phyloP scores from a whole-genome alignment of 345 rosid species.

The Atalantia buxifolia region DNA sequence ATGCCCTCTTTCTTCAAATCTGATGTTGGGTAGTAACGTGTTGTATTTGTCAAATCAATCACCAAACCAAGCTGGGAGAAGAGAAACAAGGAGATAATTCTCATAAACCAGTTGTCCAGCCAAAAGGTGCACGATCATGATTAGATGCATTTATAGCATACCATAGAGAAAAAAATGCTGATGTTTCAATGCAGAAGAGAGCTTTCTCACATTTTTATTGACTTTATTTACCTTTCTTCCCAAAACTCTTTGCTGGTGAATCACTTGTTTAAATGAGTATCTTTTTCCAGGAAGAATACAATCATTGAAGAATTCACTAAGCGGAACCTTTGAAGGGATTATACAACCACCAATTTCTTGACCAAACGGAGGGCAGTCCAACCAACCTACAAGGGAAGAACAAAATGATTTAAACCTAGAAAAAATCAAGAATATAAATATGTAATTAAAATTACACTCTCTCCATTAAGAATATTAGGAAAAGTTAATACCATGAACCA shows the following conservation, averaged over 20 bases:
- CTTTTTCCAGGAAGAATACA: conserved; percentile 84
- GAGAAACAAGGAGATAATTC: background rate
- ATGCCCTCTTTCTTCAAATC: conserved; percentile 89
- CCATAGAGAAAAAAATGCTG: background rate
- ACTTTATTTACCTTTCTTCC: conserved; percentile 63
- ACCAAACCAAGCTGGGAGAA: conserved; percentile 88
- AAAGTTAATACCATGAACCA: background rate
- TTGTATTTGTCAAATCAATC: conserved; percentile 96
- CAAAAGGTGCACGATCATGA: background rate
- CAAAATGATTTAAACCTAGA: background rate
- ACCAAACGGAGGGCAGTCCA: conserved; percentile 86
- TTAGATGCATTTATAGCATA: background rate
- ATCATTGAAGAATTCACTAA: conserved; percentile 74
- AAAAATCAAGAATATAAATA: background rate
- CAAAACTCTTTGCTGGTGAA: conserved; percentile 68
- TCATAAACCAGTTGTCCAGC: background rate
- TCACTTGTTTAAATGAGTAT: conserved; percentile 96
- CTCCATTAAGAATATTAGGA: background rate
- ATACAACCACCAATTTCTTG: conserved; percentile 58
- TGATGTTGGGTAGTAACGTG: conserved; percentile 66
- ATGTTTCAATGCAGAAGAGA: background rate
- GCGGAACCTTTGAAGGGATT: conserved; percentile 96
- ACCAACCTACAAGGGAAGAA: conserved; percentile 64
- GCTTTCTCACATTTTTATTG: background rate
- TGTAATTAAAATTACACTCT: conserved; percentile 1